A percentile compares a stretch with the other conserved stretches of the same genome.
These are phyloP conservation scores for Paracoccidioides brasiliensis DNA, from an alignment of 2,329 filamentous ascomycete species.

Conservation along the genomic window DNA sequence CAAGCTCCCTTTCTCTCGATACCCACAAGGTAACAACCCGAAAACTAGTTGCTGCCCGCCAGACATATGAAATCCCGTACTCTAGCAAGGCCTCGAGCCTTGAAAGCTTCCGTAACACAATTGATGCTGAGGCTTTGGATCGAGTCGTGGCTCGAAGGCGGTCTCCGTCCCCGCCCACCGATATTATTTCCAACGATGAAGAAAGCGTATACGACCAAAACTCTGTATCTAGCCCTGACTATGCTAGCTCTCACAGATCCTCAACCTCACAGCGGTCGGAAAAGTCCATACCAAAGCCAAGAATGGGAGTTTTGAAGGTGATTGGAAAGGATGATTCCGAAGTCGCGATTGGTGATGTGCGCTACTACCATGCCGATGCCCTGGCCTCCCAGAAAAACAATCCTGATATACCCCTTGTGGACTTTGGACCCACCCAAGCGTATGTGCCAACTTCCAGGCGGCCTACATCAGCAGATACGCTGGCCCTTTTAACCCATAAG, in stretches of 20 bases:
- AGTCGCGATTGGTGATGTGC: conserved; percentile 36
- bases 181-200: conserved; percentile 17
- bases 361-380: conserved; percentile 27
- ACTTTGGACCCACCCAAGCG: conserved; percentile 76
- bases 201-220: conserved; percentile 45
- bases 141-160: conserved; percentile 26
- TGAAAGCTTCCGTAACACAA: conserved; percentile 30
- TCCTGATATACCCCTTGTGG: conserved; percentile 56
- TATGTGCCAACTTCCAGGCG: conserved; percentile 45
- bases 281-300: conserved; percentile 42
- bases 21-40: conserved; percentile 17
- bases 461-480: conserved; percentile 43
- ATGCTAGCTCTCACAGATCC: conserved; percentile 57
- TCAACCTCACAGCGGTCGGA: conserved; percentile 30
- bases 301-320: conserved; percentile 68
- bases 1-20: background rate
- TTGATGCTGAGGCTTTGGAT: conserved; percentile 39
- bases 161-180: conserved; percentile 5
- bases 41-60: conserved; percentile 37
- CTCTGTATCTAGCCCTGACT: conserved; percentile 58
- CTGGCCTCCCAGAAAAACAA: conserved; percentile 17
- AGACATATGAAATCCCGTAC: conserved; percentile 11
- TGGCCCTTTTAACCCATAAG: conserved; percentile 26
- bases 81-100: conserved; percentile 24
- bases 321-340: conserved; percentile 46